phyloP scores from a whole-genome alignment of 495 filamentous ascomycete genomes.

The Penicillium daleae region DNA sequence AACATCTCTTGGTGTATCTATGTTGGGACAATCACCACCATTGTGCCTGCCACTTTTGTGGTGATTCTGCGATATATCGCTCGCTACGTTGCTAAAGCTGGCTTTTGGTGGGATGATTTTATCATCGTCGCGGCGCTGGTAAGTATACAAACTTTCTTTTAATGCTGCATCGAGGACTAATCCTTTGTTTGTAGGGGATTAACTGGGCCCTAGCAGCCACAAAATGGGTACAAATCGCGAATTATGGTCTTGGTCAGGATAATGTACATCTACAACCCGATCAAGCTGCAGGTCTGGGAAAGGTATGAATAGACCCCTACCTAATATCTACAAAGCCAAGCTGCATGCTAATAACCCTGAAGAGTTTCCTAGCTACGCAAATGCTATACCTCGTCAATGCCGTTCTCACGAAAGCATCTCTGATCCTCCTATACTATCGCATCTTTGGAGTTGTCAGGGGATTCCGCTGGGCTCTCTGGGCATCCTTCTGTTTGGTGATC shows the following conservation, averaged over 20 bases:
- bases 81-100: slow-evolving; percentile 30
- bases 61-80: slow-evolving; percentile 36
- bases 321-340: background rate
- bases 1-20: slow-evolving; percentile 31
- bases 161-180: background rate
- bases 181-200: slow-evolving; percentile 12
- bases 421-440: slow-evolving; percentile 47
- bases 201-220: slow-evolving; percentile 32
- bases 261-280: slow-evolving; percentile 15
- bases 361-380: slow-evolving; percentile 34
- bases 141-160: slow-evolving; percentile 1
- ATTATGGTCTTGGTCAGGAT: slow-evolving; percentile 24
- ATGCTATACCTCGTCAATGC: slow-evolving; percentile 34
- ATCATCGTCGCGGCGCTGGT: slow-evolving; percentile 37
- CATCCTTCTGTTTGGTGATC: slow-evolving; percentile 41
- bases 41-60: slow-evolving; percentile 37
- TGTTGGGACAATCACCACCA: slow-evolving; percentile 34
- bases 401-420: slow-evolving; percentile 36
- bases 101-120: slow-evolving; percentile 47
- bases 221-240: slow-evolving; percentile 27
- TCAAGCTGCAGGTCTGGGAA: slow-evolving; percentile 22
- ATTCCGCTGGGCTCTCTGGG: slow-evolving; percentile 41
- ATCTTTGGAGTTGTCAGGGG: slow-evolving; percentile 41
- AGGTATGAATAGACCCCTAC: slow-evolving; percentile 20
- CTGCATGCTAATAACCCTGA: background rate